Conservation (phyloP, 768 basidiomycete species). For the Ramaria rubella region DNA sequence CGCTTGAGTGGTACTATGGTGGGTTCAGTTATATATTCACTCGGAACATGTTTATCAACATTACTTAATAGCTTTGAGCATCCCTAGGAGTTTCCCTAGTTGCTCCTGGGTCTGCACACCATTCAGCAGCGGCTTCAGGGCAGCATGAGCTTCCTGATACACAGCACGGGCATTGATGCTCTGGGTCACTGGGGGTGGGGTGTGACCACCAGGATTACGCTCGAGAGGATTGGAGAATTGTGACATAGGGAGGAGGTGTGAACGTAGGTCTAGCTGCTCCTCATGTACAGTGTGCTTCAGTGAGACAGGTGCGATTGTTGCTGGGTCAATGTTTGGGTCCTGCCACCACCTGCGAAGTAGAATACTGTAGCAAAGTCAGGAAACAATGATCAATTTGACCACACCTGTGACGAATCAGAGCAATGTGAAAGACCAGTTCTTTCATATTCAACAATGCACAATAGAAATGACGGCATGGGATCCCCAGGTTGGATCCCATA, state of each 20-base stretch:
- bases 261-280: too few relatives aligned
- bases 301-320: not conserved
- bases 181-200: too few relatives aligned
- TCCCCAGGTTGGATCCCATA: conserved; percentile 27
- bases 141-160: conserved; percentile 21
- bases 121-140: conserved; percentile 19
- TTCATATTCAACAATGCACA: conserved; percentile 16
- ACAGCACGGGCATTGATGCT: conserved; percentile 19
- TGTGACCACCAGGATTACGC: not conserved
- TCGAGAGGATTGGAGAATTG: too few relatives aligned
- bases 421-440: conserved; percentile 24
- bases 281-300: not conserved
- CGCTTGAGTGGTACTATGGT: too few relatives aligned
- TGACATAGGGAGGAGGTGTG: too few relatives aligned
- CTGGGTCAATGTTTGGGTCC: not conserved
- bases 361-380: not conserved
- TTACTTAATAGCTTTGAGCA: too few relatives aligned
- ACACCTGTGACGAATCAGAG: conserved; percentile 23
- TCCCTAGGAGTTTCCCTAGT: conserved; percentile 19
- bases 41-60: too few relatives aligned
- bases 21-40: too few relatives aligned
- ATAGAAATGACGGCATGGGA: conserved; percentile 31
- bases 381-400: not conserved
- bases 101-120: conserved; percentile 25
- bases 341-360: too few relatives aligned